phyloP scores from a whole-genome alignment of 345 rosid genomes.

The Salix koriyanagi region DNA sequence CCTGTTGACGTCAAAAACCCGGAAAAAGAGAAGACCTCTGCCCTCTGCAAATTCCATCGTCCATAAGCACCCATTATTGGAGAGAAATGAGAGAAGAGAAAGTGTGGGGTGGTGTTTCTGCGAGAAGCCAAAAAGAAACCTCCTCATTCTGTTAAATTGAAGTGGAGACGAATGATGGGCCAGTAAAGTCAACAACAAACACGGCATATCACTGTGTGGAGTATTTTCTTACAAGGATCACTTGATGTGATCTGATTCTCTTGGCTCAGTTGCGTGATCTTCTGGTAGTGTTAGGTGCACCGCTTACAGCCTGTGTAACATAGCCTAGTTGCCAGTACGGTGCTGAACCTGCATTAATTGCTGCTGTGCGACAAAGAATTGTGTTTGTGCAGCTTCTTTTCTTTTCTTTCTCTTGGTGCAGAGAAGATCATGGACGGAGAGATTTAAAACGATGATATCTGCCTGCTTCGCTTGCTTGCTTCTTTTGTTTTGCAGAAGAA shows the following conservation, averaged over 20 bases:
- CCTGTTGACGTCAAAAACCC: too few species aligned
- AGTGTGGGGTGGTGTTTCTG: not conserved
- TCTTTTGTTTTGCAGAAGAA: not conserved
- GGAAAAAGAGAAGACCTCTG: not conserved
- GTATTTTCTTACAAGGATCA: not conserved
- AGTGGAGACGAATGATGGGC: not conserved
- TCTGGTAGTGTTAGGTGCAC: conserved; percentile 31
- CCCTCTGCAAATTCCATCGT: not conserved
- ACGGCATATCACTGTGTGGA: not conserved
- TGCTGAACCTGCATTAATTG: not conserved
- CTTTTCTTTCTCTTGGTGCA: not conserved
- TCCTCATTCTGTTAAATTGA: not conserved
- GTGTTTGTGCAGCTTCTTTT: not conserved
- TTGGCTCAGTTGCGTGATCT: conserved; percentile 37
- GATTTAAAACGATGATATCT: not conserved
- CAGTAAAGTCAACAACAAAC: not conserved
- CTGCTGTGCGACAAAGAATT: not conserved
- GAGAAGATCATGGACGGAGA: not conserved
- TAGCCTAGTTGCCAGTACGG: not conserved
- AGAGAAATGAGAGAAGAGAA: not conserved
- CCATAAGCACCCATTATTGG: not conserved
- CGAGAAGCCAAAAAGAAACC: not conserved
- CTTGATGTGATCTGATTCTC: conserved; percentile 21
- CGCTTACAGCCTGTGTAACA: not conserved
- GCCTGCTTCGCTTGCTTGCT: not conserved